A percentile compares a stretch with the other conserved stretches of the same genome.
These are phyloP conservation scores for Globisporangium radiosum DNA, from an alignment of 352 stramenopile species.

Conservation along the genomic window DNA sequence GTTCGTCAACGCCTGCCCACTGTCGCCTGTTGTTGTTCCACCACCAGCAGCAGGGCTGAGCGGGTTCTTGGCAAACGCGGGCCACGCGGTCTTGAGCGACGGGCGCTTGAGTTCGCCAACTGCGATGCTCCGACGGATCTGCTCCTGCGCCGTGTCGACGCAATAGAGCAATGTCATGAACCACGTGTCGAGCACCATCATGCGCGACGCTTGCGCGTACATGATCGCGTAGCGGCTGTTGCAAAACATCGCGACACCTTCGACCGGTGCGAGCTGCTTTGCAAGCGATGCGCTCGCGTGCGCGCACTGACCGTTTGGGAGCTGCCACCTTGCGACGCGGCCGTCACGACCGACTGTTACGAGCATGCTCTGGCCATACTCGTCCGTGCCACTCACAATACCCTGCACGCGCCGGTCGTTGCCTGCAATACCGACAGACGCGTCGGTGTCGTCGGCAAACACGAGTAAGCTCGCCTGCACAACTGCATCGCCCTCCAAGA, in stretches of 20 bases:
- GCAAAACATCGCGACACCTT: slow-evolving; percentile 68
- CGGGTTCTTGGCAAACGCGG: slow-evolving; percentile 2
- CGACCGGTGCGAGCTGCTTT: slow-evolving; percentile 49
- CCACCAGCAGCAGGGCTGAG: background rate
- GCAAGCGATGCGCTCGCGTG: slow-evolving; percentile 44
- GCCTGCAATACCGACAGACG: no score
- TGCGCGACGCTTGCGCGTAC: slow-evolving; percentile 57
- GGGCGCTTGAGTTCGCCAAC: slow-evolving; percentile 49
- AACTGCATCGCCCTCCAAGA: slow-evolving; percentile 50
- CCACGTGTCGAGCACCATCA: slow-evolving; percentile 79
- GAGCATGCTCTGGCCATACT: slow-evolving; percentile 73
- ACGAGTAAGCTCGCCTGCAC: slow-evolving; percentile 68
- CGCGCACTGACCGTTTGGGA: slow-evolving; percentile 60
- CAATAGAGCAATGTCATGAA: slow-evolving; percentile 65
- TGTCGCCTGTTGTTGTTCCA: background rate
- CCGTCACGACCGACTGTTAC: slow-evolving; percentile 51
- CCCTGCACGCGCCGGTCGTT: slow-evolving; percentile 25
- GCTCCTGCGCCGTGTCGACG: slow-evolving; percentile 70
- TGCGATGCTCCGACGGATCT: slow-evolving; percentile 65
- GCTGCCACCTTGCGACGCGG: slow-evolving; percentile 50
- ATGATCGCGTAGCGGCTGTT: slow-evolving; percentile 67
- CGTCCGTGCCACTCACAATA: slow-evolving; percentile 62
- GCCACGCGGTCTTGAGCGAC: slow-evolving; percentile 3
- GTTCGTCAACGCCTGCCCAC: no score
- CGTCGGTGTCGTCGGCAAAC: slow-evolving; percentile 9